These are phyloP conservation scores for Populus deltoides DNA, from an alignment of 345 rosid genomes.

Conservation along the genomic window DNA sequence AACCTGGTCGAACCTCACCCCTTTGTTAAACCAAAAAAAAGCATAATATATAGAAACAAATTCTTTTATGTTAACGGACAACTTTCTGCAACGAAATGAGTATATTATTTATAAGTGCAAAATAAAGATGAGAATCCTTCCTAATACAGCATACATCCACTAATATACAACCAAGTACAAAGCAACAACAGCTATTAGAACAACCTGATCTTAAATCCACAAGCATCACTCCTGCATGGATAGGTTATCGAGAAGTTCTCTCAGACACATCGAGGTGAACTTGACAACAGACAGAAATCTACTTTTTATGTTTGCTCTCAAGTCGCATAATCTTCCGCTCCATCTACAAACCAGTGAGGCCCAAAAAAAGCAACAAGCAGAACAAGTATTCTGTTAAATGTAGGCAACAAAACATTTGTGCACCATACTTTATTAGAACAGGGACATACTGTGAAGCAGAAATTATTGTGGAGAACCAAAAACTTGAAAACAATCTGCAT, in stretches of 20 bases:
- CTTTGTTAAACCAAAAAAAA: too few relatives aligned
- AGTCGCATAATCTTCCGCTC: slow-evolving; percentile 40
- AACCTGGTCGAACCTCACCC: not conserved
- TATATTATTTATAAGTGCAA: not conserved
- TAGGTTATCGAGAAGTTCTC: not conserved
- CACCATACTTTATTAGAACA: too few relatives aligned
- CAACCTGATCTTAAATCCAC: not conserved
- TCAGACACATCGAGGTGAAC: not conserved
- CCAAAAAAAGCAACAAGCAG: not conserved
- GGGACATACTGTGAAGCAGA: not conserved
- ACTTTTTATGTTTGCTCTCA: slow-evolving; percentile 22
- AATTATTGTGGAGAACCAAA: not conserved
- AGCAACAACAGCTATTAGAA: not conserved
- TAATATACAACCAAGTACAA: not conserved
- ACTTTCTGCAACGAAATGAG: not conserved
- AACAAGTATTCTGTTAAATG: not conserved
- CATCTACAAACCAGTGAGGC: slow-evolving; percentile 31
- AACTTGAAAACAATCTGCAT: not conserved
- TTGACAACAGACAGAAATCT: not conserved
- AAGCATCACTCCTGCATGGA: not conserved
- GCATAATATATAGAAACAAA: not conserved
- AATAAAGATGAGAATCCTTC: not conserved
- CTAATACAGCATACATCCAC: not conserved
- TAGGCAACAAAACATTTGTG: not conserved
- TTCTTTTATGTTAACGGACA: not conserved